Evolutionary conservation across 1,139 yeast species (phyloP).

Genomic region (Diutina scorzettiae): DNA sequence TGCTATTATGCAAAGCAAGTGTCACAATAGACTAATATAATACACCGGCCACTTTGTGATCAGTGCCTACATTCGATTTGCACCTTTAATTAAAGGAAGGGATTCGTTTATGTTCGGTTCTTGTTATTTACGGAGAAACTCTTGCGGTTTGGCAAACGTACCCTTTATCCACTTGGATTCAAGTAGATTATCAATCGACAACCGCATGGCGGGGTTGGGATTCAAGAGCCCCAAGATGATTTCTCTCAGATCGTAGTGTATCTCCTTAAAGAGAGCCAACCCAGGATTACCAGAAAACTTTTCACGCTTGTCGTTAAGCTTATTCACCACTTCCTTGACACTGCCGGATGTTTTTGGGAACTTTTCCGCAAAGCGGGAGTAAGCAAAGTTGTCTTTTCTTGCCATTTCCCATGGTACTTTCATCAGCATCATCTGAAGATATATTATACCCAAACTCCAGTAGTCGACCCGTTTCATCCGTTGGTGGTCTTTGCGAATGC

Average conservation of each 20-base stretch:
- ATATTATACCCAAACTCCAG: constrained; percentile 43
- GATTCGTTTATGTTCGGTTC: too few species aligned
- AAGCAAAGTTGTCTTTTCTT: background rate
- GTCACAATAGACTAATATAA: too few species aligned
- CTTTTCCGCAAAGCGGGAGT: background rate
- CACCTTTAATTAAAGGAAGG: too few species aligned
- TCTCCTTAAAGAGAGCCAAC: constrained; percentile 20
- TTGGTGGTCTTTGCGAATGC: constrained; percentile 8
- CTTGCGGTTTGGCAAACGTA: constrained; percentile 32
- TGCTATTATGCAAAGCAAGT: too few species aligned
- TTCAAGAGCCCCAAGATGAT: constrained; percentile 23
- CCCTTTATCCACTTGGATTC: constrained; percentile 29
- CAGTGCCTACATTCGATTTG: too few species aligned
- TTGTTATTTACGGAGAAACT: constrained; percentile 11
- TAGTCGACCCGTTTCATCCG: constrained; percentile 27
- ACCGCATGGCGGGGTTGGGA: constrained; percentile 18
- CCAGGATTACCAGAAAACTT: constrained; percentile 18
- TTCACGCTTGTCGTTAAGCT: background rate
- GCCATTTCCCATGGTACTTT: constrained; percentile 33
- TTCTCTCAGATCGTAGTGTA: constrained; percentile 29
- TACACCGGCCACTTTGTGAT: too few species aligned
- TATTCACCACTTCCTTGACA: background rate
- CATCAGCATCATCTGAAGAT: constrained; percentile 32
- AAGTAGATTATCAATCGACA: constrained; percentile 17
- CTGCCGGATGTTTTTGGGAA: background rate